These are phyloP conservation scores for Epichloe glyceriae DNA, from an alignment of 2,329 filamentous ascomycete species.

Conservation along the genomic window DNA sequence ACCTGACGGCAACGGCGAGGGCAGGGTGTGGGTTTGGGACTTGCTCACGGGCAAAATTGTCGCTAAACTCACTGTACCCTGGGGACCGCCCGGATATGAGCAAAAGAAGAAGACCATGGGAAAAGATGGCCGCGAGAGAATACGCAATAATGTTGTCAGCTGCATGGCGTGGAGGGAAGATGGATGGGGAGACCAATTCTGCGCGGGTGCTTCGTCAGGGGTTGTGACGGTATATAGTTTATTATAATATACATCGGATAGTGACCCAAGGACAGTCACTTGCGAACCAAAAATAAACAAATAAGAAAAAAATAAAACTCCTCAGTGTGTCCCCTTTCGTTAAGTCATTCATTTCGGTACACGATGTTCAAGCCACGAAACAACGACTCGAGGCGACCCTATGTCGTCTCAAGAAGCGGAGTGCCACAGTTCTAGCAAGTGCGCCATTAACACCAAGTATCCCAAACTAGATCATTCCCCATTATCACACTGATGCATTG, in stretches of 20 bases:
- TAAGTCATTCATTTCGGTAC: conserved; percentile 4
- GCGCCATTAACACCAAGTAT: conserved; percentile 5
- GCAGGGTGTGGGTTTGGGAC: conserved; percentile 71
- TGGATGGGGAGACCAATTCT: conserved; percentile 52
- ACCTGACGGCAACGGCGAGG: conserved; percentile 28
- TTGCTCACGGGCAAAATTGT: conserved; percentile 58
- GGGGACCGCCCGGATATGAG: conserved; percentile 38
- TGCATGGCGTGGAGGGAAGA: conserved; percentile 50
- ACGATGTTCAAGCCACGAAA: not conserved
- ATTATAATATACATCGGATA: conserved; percentile 13
- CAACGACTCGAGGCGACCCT: not conserved
- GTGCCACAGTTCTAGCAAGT: not conserved
- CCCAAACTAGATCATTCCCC: not conserved
- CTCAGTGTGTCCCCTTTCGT: not conserved
- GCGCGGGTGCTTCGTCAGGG: conserved; percentile 51
- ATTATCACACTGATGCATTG: not conserved
- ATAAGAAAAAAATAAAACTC: not conserved
- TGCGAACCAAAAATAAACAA: not conserved
- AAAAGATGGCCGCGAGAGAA: conserved; percentile 46
- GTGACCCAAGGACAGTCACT: not conserved
- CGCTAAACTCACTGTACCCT: conserved; percentile 46
- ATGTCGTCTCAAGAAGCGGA: not conserved
- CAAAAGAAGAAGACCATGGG: conserved; percentile 40
- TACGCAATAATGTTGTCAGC: conserved; percentile 45
- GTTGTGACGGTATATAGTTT: conserved; percentile 50